Evolutionary conservation across 129 eudicot genomes (phyloP), one percentile per base, ranked within the genome.

Genomic region (Deinandra increscens): DNA sequence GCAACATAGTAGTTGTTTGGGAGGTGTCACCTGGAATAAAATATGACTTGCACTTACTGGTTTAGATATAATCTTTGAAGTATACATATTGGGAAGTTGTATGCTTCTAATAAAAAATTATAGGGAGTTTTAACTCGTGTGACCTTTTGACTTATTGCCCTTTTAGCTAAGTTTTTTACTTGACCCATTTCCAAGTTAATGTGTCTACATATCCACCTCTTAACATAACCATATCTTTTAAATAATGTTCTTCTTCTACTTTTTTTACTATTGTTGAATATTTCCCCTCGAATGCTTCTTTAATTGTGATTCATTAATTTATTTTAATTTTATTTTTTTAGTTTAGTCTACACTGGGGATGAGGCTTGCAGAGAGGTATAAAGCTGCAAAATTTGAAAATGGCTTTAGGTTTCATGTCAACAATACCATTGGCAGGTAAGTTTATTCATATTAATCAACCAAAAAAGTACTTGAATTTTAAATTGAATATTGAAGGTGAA

Each of bases 341-440:
- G 48, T 55, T 64, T 82, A 94, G 99, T 68, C 96, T 82, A 81
- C 58, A 41, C 75, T 94, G 85, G 99, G 97, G 65, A 89, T 86
- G 93, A 89, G 85, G 84, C 93, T 94, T 81, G 99, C 95, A 19
- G 97, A 89, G 81, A 94, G 89, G 99, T 97, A 94, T 74, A 94
- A 87, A 77, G 95, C 88, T 22, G 87, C 85, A 56, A 94, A 89
- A 68, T 89, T 93, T 12, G 84, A 64, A 33, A 94, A 94, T 39
- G 97, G 99, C 62, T 94, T 81, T 38, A 97, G 99, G 69, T 89
- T 94, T 70, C 82, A 87, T 70, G 97, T 93, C 39, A 77, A 89
- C 53, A 94, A 94, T 69, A 94, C 99, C 33, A 94, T 94, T 73
- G 99, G 99, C 72, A 94, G 99, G 99, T 88, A 81, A 58, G 0